phyloP scores from a whole-genome alignment of 768 basidiomycete species.

The Auricularia cornea region DNA sequence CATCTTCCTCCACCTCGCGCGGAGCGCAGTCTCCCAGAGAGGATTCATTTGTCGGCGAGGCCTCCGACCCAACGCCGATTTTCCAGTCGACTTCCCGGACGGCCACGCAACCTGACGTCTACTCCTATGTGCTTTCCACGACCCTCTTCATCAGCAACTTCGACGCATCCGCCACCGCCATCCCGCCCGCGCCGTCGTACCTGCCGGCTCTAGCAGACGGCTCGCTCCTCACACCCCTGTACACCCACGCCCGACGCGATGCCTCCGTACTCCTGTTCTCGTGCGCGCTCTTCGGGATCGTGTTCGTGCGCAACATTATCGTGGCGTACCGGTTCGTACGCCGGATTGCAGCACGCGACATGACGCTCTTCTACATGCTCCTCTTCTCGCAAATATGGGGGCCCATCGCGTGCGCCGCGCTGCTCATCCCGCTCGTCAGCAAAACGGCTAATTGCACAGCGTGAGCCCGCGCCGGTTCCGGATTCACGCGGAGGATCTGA shows the following conservation, averaged over 20 bases:
- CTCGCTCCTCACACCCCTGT: slow-evolving; percentile 46
- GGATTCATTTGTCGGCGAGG: too few species aligned
- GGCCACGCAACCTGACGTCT: too few species aligned
- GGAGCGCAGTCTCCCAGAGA: too few species aligned
- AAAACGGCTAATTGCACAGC: slow-evolving; percentile 33
- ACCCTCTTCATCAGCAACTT: slow-evolving; percentile 41
- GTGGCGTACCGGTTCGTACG: slow-evolving; percentile 44
- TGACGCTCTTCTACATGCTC: slow-evolving; percentile 48
- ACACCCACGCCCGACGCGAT: slow-evolving; percentile 33
- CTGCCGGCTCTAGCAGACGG: slow-evolving; percentile 45
- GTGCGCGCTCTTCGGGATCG: slow-evolving; percentile 38
- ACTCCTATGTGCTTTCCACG: slow-evolving; percentile 33
- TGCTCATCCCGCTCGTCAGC: slow-evolving; percentile 41
- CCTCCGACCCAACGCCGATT: too few species aligned
- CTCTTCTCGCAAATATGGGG: slow-evolving; percentile 48
- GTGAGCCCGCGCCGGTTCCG: slow-evolving; percentile 35
- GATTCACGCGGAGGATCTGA: neutral
- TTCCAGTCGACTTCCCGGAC: too few species aligned
- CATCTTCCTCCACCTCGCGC: too few species aligned
- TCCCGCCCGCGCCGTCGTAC: slow-evolving; percentile 39
- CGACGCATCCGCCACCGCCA: slow-evolving; percentile 28
- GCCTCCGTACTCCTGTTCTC: slow-evolving; percentile 39
- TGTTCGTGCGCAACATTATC: slow-evolving; percentile 47
- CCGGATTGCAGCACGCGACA: slow-evolving; percentile 48
- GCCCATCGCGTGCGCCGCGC: slow-evolving; percentile 33